Conservation (phyloP, 2,329 filamentous ascomycete genomes). For the Aspergillus puulaauensis region DNA sequence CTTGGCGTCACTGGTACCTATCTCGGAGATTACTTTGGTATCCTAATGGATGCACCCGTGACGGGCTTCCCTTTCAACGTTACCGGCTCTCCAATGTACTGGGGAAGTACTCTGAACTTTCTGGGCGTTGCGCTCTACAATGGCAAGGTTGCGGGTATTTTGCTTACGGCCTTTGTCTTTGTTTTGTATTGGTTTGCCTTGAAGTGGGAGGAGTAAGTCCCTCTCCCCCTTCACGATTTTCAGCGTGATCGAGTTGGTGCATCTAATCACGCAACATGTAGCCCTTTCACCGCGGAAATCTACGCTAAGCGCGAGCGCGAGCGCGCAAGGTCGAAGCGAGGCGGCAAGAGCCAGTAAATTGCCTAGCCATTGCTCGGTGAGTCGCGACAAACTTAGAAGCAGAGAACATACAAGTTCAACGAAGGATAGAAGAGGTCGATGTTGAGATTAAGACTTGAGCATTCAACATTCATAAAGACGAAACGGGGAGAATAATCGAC, state of each 20-base stretch:
- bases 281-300: slow-evolving; percentile 86
- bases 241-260: not conserved
- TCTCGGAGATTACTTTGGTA: slow-evolving; percentile 97
- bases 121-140: slow-evolving; percentile 80
- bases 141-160: slow-evolving; percentile 81
- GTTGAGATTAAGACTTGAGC: slow-evolving; percentile 15
- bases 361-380: not conserved
- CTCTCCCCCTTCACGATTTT: not conserved
- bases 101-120: slow-evolving; percentile 90
- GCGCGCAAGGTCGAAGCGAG: slow-evolving; percentile 37
- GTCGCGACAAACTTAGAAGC: not conserved
- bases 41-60: slow-evolving; percentile 92
- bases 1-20: slow-evolving; percentile 95
- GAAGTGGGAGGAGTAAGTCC: slow-evolving; percentile 72
- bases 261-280: slow-evolving; percentile 24
- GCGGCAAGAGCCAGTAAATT: slow-evolving; percentile 38
- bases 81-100: slow-evolving; percentile 91
- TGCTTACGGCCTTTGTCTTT: slow-evolving; percentile 73
- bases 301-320: slow-evolving; percentile 69
- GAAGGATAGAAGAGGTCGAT: not conserved
- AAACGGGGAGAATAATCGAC: not conserved
- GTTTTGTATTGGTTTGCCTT: slow-evolving; percentile 78
- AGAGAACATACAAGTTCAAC: not conserved
- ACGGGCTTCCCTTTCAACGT: slow-evolving; percentile 96
- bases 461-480: slow-evolving; percentile 29